Evolutionary conservation across 2,329 filamentous ascomycete genomes (phyloP).

Genomic region (Fusarium lyarnte): DNA sequence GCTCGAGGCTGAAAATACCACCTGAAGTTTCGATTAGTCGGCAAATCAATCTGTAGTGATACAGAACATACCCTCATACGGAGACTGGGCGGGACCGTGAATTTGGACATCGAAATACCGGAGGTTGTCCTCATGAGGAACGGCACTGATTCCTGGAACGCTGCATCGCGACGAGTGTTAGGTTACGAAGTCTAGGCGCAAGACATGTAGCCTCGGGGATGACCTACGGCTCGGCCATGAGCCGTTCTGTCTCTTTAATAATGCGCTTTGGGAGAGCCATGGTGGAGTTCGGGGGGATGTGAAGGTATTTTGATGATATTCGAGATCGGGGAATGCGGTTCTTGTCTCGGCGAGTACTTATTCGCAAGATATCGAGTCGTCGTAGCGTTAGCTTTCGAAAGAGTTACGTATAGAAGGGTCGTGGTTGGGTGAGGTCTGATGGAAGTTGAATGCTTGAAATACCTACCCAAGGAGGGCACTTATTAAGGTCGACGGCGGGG

Average conservation of each 20-base stretch:
- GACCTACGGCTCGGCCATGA: conserved; percentile 93
- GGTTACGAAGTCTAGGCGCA: conserved; percentile 20
- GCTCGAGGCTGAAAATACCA: conserved; percentile 94
- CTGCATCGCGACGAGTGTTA: conserved; percentile 57
- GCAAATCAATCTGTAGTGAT: background rate
- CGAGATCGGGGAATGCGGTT: background rate
- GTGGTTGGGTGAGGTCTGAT: conserved; percentile 17
- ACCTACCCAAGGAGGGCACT: conserved; percentile 23
- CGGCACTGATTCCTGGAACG: conserved; percentile 93
- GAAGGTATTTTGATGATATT: background rate
- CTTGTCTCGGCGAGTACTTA: background rate
- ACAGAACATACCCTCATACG: conserved; percentile 81
- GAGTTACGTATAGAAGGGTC: conserved; percentile 2
- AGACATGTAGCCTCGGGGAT: conserved; percentile 4
- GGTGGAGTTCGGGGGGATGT: background rate
- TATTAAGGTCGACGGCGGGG: conserved; percentile 23
- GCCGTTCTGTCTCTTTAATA: conserved; percentile 96
- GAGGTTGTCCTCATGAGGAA: conserved; percentile 96
- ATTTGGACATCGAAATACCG: conserved; percentile 99
- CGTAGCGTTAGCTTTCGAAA: conserved; percentile 4
- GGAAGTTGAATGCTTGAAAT: conserved; percentile 12
- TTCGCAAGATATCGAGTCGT: background rate
- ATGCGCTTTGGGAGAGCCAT: conserved; percentile 95
- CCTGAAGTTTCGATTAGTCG: conserved; percentile 50
- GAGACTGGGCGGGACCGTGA: conserved; percentile 89